Conservation (phyloP, 2,329 filamentous ascomycete genomes). For the Xylariaceae sp. region DNA sequence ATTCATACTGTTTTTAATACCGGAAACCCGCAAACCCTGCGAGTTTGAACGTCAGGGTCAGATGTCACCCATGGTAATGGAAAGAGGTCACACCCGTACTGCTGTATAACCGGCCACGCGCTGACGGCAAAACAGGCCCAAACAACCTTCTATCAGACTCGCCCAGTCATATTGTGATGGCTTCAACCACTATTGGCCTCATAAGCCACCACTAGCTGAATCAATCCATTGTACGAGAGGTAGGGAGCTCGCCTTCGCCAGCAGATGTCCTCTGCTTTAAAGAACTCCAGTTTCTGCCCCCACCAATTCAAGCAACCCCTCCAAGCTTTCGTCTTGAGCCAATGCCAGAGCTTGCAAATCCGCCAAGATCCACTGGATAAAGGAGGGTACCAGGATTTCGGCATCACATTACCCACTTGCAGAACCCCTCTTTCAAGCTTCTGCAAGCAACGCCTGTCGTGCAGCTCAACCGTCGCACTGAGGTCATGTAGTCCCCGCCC, state of each 20-base stretch:
- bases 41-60: no score
- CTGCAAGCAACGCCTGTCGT: slow-evolving; percentile 25
- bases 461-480: slow-evolving; percentile 23
- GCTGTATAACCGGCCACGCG: neutral
- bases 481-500: slow-evolving; percentile 25
- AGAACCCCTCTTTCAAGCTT: slow-evolving; percentile 36
- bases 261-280: neutral
- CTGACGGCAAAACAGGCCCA: neutral
- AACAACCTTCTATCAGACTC: neutral
- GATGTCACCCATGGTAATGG: neutral
- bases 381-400: slow-evolving; percentile 26
- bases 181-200: no score
- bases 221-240: no score
- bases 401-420: slow-evolving; percentile 36
- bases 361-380: slow-evolving; percentile 8
- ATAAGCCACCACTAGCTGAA: no score
- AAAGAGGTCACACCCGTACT: no score
- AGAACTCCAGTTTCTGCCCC: neutral
- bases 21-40: no score
- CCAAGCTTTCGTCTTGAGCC: slow-evolving; percentile 18
- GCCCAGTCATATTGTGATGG: no score
- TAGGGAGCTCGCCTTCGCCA: slow-evolving; percentile 5
- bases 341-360: slow-evolving; percentile 24
- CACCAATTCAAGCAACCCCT: slow-evolving; percentile 5
- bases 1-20: no score